A percentile compares a stretch with the other conserved stretches of the same genome.
Evolutionary conservation across 306 rosid species (phyloP).

Genomic region (Dryas alaskensis): DNA sequence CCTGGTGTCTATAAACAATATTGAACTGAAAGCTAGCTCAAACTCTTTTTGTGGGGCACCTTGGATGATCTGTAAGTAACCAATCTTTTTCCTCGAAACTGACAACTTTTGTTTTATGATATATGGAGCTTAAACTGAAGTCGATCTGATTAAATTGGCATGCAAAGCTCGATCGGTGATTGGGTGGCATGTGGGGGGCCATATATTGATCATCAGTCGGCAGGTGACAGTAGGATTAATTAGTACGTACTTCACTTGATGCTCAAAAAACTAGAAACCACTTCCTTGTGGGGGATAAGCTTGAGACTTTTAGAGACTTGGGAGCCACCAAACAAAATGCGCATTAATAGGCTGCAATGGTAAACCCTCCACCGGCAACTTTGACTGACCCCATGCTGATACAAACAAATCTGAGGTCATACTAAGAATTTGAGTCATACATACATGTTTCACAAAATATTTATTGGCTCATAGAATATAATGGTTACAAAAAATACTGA

Average conservation of each 20-base stretch:
- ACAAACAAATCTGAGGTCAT: no score
- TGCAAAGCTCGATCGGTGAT: constrained; percentile 1
- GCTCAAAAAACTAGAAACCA: background rate
- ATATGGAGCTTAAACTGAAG: background rate
- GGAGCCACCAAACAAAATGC: no score
- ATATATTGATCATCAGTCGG: background rate
- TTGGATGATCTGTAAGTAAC: background rate
- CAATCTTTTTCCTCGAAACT: constrained; percentile 12
- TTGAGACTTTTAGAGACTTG: no score
- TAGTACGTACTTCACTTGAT: no score
- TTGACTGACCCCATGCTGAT: no score
- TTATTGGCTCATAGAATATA: no score
- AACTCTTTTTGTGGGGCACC: constrained; percentile 9
- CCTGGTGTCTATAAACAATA: background rate
- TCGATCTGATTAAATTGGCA: background rate
- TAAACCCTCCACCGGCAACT: no score
- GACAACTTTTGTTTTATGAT: constrained; percentile 17
- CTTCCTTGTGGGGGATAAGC: background rate
- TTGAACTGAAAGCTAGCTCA: background rate
- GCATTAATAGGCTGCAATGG: no score
- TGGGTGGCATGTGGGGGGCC: constrained; percentile 25
- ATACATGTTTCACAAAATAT: no score
- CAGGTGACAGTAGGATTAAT: background rate
- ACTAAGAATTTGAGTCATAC: no score
- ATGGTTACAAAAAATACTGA: no score